Evolutionary conservation across 352 stramenopile species (phyloP).

Genomic region (Phytophthora palmivora): DNA sequence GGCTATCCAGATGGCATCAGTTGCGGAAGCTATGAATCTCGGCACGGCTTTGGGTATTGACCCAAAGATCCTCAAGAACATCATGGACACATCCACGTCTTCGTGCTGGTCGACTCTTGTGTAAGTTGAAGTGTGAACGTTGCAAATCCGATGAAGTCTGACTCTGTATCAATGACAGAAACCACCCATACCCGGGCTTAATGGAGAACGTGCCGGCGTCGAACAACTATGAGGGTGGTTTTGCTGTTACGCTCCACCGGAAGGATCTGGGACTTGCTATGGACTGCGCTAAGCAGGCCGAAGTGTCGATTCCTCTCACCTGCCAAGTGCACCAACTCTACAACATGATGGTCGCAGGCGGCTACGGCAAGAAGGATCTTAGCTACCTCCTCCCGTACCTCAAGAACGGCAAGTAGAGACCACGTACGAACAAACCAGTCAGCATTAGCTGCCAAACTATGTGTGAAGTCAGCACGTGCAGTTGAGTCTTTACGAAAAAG

Average conservation of each 20-base stretch:
- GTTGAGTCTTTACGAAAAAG: conserved; percentile 18
- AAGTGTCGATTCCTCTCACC: conserved; percentile 81
- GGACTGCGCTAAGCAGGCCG: conserved; percentile 87
- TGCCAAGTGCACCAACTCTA: conserved; percentile 80
- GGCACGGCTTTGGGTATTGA: conserved; percentile 96
- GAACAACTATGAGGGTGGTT: conserved; percentile 91
- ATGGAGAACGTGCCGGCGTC: conserved; percentile 90
- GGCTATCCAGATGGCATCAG: conserved; percentile 96
- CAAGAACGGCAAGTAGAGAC: conserved; percentile 68
- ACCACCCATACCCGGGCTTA: conserved; percentile 95
- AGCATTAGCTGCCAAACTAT: conserved; percentile 6
- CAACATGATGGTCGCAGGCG: conserved; percentile 82
- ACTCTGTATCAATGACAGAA: conserved; percentile 28
- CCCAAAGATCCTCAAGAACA: conserved; percentile 91
- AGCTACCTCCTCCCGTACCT: conserved; percentile 87
- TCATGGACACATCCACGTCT: conserved; percentile 97
- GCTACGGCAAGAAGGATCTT: conserved; percentile 88
- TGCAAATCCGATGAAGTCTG: neutral
- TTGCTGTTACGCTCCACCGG: conserved; percentile 93
- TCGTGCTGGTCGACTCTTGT: conserved; percentile 96
- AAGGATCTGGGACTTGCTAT: conserved; percentile 97
- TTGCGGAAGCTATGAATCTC: conserved; percentile 97
- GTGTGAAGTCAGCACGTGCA: conserved; percentile 27
- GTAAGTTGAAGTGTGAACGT: conserved; percentile 57
- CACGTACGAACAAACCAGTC: conserved; percentile 1